phyloP scores from a whole-genome alignment of 345 rosid species.

The Passiflora organensis region DNA sequence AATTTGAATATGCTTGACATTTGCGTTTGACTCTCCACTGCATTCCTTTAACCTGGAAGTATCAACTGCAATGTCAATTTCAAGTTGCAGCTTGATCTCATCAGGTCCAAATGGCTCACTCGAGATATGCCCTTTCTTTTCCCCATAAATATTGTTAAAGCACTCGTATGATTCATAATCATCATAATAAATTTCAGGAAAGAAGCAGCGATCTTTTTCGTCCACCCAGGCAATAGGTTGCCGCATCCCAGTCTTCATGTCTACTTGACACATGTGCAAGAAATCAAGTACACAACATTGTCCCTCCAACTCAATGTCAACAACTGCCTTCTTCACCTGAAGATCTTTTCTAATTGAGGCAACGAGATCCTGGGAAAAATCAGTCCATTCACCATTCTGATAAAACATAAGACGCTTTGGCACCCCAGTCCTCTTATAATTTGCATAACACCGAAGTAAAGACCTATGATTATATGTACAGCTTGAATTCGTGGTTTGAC shows the following conservation, averaged over 20 bases:
- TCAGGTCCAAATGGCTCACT: constrained; percentile 32
- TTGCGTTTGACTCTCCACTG: constrained; percentile 63
- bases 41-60: constrained; percentile 52
- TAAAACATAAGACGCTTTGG: constrained; percentile 69
- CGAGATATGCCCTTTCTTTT: constrained; percentile 19
- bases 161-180: constrained; percentile 31
- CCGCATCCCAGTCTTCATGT: constrained; percentile 54
- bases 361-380: constrained; percentile 47
- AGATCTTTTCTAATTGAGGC: constrained; percentile 49
- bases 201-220: constrained; percentile 62
- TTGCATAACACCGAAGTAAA: constrained; percentile 52
- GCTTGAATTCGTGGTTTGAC: constrained; percentile 20
- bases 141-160: constrained; percentile 33
- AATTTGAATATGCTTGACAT: constrained; percentile 35
- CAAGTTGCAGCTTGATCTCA: constrained; percentile 80
- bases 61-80: constrained; percentile 61
- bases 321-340: constrained; percentile 50
- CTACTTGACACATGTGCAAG: constrained; percentile 67
- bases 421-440: constrained; percentile 57
- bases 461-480: constrained; percentile 34
- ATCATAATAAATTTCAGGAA: constrained; percentile 56
- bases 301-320: constrained; percentile 53
- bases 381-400: constrained; percentile 73
- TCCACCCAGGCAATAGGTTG: constrained; percentile 95
- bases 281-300: constrained; percentile 60